A percentile compares a stretch with the other conserved stretches of the same genome.
These are phyloP conservation scores for Pisolithus marmoratus DNA, from an alignment of 768 basidiomycete species.

Conservation along the genomic window DNA sequence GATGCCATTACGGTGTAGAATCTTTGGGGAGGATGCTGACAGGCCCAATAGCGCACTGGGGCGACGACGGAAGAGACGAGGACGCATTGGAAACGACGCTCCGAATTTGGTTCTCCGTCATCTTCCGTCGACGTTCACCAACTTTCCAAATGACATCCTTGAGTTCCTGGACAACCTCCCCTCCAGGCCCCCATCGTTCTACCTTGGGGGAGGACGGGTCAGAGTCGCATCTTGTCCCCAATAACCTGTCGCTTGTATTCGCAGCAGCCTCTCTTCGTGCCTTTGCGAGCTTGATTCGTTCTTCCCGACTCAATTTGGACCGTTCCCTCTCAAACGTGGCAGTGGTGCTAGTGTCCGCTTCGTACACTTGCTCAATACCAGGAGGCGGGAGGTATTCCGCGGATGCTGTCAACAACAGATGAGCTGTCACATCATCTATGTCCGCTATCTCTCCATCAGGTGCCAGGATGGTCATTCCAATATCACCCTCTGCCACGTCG, in stretches of 20 bases:
- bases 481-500: constrained; percentile 1
- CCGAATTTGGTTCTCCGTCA: constrained; percentile 27
- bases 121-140: constrained; percentile 57
- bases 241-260: constrained; percentile 17
- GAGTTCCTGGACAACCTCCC: constrained; percentile 78
- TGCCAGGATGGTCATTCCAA: constrained; percentile 5
- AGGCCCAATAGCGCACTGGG: constrained; percentile 20
- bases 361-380: constrained; percentile 81
- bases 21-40: constrained; percentile 34
- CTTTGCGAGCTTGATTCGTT: constrained; percentile 60
- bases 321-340: constrained; percentile 46
- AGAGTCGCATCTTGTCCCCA: constrained; percentile 19
- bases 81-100: constrained; percentile 7
- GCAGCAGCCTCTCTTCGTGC: constrained; percentile 41
- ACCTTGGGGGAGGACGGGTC: constrained; percentile 8
- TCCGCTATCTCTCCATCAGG: constrained; percentile 21
- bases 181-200: constrained; percentile 66
- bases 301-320: constrained; percentile 65
- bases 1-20: constrained; percentile 19
- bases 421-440: constrained; percentile 51
- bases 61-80: constrained; percentile 4
- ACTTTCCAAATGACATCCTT: constrained; percentile 88
- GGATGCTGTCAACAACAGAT: constrained; percentile 47
- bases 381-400: constrained; percentile 53
- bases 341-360: constrained; percentile 45